Evolutionary conservation across 495 filamentous ascomycete species (phyloP).

Genomic region (Lentithecium fluviatile): DNA sequence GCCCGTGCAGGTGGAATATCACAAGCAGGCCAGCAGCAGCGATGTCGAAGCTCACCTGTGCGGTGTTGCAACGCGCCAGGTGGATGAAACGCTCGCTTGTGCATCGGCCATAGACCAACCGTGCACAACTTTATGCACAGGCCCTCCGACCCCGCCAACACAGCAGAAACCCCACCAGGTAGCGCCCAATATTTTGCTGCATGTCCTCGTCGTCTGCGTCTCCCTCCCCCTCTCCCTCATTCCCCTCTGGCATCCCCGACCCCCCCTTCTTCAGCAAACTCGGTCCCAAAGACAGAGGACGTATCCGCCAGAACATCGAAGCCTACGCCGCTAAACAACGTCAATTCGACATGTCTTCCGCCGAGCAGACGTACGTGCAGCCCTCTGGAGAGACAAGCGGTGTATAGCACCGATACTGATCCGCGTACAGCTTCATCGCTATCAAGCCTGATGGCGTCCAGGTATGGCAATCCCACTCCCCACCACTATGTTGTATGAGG

Average conservation of each 20-base stretch:
- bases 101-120: background rate
- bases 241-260: conserved; percentile 40
- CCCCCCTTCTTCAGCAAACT: conserved; percentile 50
- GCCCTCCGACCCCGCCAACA: background rate
- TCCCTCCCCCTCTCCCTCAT: conserved; percentile 26
- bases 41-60: background rate
- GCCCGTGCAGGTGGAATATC: conserved; percentile 1
- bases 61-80: background rate
- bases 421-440: conserved; percentile 79
- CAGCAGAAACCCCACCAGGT: conserved; percentile 19
- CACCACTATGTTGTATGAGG: conserved; percentile 15
- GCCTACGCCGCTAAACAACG: conserved; percentile 38
- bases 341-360: conserved; percentile 67
- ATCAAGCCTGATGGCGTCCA: conserved; percentile 99
- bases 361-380: conserved; percentile 86
- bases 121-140: background rate
- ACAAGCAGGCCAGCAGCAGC: background rate
- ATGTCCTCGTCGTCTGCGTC: conserved; percentile 26
- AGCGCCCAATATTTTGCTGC: conserved; percentile 22
- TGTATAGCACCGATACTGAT: conserved; percentile 18
- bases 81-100: background rate
- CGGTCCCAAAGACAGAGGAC: conserved; percentile 50
- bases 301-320: conserved; percentile 45
- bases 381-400: background rate
- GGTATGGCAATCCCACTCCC: conserved; percentile 52